phyloP scores from a whole-genome alignment of 2,329 filamentous ascomycete genomes.

The Colletotrichum scovillei region DNA sequence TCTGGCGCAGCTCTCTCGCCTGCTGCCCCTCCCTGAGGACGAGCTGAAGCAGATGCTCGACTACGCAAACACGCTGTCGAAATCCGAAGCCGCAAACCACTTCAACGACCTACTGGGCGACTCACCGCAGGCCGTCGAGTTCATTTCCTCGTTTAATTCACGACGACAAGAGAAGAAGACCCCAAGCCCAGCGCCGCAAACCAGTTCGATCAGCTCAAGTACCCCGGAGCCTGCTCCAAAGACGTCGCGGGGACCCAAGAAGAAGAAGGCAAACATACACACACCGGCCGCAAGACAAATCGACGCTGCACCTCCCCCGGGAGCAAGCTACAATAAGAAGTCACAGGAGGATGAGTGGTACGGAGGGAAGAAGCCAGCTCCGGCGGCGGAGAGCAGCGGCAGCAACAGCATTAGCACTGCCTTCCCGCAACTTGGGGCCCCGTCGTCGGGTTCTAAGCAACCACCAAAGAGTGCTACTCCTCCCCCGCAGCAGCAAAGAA shows the following conservation, averaged over 20 bases:
- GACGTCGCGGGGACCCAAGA: constrained; percentile 57
- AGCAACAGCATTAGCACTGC: too few relatives aligned
- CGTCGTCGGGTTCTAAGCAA: constrained; percentile 49
- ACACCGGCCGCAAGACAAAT: constrained; percentile 72
- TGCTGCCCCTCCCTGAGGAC: constrained; percentile 87
- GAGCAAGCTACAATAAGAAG: constrained; percentile 80
- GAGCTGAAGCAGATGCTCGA: constrained; percentile 87
- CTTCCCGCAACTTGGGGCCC: constrained; percentile 14
- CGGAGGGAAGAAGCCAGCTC: constrained; percentile 64
- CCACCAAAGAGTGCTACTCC: constrained; percentile 36
- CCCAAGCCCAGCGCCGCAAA: constrained; percentile 43
- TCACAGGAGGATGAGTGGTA: constrained; percentile 80
- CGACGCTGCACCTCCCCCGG: constrained; percentile 72
- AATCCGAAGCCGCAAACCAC: constrained; percentile 82
- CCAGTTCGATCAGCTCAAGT: constrained; percentile 5
- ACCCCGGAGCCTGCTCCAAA: constrained; percentile 60
- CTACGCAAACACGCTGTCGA: constrained; percentile 82
- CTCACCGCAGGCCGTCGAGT: constrained; percentile 80
- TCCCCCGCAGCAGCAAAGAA: constrained; percentile 59
- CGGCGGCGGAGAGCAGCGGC: constrained; percentile 51
- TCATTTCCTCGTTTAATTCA: constrained; percentile 84
- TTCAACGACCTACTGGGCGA: constrained; percentile 91
- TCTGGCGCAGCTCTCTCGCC: constrained; percentile 75
- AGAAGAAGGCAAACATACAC: constrained; percentile 71
- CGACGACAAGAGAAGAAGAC: constrained; percentile 56